These are phyloP conservation scores for Bipolaris bicolor DNA, from an alignment of 2,329 filamentous ascomycete genomes.

Conservation along the genomic window DNA sequence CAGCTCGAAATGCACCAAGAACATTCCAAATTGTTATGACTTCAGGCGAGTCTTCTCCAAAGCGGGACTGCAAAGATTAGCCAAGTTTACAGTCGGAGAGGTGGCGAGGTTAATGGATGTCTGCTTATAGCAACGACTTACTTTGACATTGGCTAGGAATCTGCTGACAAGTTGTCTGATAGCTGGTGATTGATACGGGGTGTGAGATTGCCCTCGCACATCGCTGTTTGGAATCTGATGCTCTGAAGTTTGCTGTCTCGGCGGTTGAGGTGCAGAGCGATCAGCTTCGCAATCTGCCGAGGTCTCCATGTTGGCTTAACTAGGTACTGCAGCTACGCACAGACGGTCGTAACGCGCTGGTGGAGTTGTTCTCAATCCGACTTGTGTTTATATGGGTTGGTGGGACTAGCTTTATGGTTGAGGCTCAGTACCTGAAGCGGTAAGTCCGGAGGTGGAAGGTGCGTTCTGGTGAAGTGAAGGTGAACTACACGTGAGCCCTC, in stretches of 20 bases:
- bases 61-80: conserved; percentile 23
- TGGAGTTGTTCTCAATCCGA: not conserved
- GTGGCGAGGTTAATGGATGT: not conserved
- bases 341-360: not conserved
- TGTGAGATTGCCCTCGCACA: not conserved
- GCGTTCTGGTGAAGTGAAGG: conserved; percentile 13
- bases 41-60: conserved; percentile 33
- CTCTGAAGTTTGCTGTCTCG: not conserved
- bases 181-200: not conserved
- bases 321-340: not conserved
- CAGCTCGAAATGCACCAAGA: conserved; percentile 25
- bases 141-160: conserved; percentile 32
- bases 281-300: not conserved
- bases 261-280: not conserved
- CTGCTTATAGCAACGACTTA: conserved; percentile 6
- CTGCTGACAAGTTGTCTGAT: conserved; percentile 17
- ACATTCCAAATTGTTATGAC: conserved; percentile 21
- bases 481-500: conserved; percentile 14
- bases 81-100: not conserved
- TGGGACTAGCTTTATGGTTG: not conserved
- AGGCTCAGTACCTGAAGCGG: conserved; percentile 5
- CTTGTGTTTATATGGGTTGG: not conserved
- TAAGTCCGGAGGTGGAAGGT: conserved; percentile 7
- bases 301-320: not conserved
- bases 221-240: not conserved